Conservation (phyloP, 306 rosid species). For the Dryas octopetala region DNA sequence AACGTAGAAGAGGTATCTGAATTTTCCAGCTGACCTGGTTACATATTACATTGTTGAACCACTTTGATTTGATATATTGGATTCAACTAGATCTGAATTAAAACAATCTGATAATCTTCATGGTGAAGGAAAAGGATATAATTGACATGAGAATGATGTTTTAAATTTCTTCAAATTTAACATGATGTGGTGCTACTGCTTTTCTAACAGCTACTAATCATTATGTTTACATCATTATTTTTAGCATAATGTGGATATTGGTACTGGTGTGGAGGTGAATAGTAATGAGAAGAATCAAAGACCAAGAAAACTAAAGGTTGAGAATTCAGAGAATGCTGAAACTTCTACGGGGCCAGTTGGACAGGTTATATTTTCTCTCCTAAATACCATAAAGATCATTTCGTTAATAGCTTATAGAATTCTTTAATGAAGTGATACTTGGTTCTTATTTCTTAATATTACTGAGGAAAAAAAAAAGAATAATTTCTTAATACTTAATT, state of each 20-base stretch:
- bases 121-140: background rate
- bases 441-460: background rate
- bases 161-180: background rate
- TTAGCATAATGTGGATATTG: conserved; percentile 30
- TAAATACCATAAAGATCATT: background rate
- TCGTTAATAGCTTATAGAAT: background rate
- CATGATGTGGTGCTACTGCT: background rate
- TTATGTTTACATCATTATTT: conserved; percentile 23
- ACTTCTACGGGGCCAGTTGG: conserved; percentile 49
- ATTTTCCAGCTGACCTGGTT: conserved; percentile 20
- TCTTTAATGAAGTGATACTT: background rate
- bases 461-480: no score
- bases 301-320: conserved; percentile 30
- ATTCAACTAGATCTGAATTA: background rate
- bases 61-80: background rate
- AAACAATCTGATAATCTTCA: background rate
- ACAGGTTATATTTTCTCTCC: conserved; percentile 50
- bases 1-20: conserved; percentile 46
- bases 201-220: background rate
- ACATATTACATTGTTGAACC: background rate
- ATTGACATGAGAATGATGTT: background rate
- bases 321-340: conserved; percentile 41
- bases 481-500: no score
- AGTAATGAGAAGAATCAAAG: conserved; percentile 26
- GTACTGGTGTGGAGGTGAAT: conserved; percentile 27